phyloP scores from a whole-genome alignment of 345 rosid species.

The Aegle marmelos region DNA sequence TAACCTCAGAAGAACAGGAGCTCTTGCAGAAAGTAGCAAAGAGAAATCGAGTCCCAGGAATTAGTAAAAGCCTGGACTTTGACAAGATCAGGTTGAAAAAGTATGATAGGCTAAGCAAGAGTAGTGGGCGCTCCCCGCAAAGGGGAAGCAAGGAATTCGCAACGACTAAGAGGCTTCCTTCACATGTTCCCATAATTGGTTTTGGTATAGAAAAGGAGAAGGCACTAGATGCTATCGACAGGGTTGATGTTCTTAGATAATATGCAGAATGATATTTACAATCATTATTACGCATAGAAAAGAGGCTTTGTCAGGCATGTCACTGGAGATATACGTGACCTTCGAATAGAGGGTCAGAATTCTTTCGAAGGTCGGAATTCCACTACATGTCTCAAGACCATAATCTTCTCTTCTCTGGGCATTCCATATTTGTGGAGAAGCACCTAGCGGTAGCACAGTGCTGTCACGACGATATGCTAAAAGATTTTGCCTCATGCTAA shows the following conservation, averaged over 20 bases:
- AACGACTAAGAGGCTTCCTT: slow-evolving; percentile 37
- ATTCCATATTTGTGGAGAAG: not conserved
- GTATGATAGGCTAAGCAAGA: slow-evolving; percentile 50
- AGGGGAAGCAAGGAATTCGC: slow-evolving; percentile 41
- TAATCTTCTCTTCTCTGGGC: not conserved
- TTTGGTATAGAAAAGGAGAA: slow-evolving; percentile 51
- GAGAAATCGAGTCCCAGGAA: slow-evolving; percentile 26
- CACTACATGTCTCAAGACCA: not conserved
- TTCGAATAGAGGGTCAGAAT: not conserved
- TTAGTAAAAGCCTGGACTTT: slow-evolving; percentile 48
- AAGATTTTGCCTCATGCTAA: not conserved
- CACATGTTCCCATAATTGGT: slow-evolving; percentile 40
- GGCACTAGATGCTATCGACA: slow-evolving; percentile 54
- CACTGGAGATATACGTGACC: not conserved
- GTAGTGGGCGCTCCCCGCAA: slow-evolving; percentile 33
- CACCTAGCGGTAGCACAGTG: not conserved
- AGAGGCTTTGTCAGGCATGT: not conserved
- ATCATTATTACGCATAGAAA: not conserved
- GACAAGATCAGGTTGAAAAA: slow-evolving; percentile 36
- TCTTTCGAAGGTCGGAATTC: too few relatives aligned
- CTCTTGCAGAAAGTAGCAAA: slow-evolving; percentile 31
- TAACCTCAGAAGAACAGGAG: slow-evolving; percentile 39
- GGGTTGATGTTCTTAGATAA: slow-evolving; percentile 39
- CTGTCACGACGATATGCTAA: not conserved
- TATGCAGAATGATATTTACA: not conserved